Conservation (phyloP, 2,329 filamentous ascomycete genomes). For the Neoscytalidium dimidiatum region DNA sequence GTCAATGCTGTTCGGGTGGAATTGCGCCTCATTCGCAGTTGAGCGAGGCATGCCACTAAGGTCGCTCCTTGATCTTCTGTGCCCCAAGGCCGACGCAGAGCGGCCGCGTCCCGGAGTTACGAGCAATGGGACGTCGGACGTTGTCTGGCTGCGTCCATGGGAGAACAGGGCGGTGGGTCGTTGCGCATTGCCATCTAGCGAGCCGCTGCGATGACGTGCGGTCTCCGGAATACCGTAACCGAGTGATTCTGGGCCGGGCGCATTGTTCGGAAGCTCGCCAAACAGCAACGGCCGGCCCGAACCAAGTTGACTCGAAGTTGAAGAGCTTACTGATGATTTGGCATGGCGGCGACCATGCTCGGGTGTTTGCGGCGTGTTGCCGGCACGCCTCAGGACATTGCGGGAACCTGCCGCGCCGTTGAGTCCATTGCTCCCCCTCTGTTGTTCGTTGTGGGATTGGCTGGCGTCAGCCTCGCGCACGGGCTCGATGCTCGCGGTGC, state of each 20-base stretch:
- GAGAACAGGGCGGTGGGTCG: slow-evolving; percentile 18
- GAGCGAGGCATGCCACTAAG: slow-evolving; percentile 12
- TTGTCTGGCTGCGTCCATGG: slow-evolving; percentile 15
- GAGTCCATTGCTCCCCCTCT: slow-evolving; percentile 10
- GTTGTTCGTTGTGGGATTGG: slow-evolving; percentile 3
- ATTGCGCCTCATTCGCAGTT: not conserved
- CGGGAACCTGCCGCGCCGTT: slow-evolving; percentile 15
- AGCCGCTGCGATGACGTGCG: slow-evolving; percentile 15
- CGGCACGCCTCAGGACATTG: slow-evolving; percentile 16
- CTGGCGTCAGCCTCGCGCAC: not conserved
- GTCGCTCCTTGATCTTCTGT: slow-evolving; percentile 20
- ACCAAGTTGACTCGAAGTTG: slow-evolving; percentile 6
- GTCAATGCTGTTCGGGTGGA: slow-evolving; percentile 19
- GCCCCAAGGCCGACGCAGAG: slow-evolving; percentile 12
- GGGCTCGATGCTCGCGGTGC: slow-evolving; percentile 3
- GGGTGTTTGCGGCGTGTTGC: not conserved
- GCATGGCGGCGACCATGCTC: slow-evolving; percentile 14
- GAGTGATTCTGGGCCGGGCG: not conserved
- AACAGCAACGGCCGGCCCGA: slow-evolving; percentile 17
- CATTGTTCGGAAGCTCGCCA: slow-evolving; percentile 13
- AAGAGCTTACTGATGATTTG: slow-evolving; percentile 17
- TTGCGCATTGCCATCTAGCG: slow-evolving; percentile 13
- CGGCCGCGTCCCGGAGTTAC: slow-evolving; percentile 7
- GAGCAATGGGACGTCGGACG: not conserved
- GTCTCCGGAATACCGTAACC: slow-evolving; percentile 13